Evolutionary conservation across 2,329 filamentous ascomycete genomes (phyloP), one percentile per base, ranked within the genome.

Genomic region (Cryphonectria naterciae): DNA sequence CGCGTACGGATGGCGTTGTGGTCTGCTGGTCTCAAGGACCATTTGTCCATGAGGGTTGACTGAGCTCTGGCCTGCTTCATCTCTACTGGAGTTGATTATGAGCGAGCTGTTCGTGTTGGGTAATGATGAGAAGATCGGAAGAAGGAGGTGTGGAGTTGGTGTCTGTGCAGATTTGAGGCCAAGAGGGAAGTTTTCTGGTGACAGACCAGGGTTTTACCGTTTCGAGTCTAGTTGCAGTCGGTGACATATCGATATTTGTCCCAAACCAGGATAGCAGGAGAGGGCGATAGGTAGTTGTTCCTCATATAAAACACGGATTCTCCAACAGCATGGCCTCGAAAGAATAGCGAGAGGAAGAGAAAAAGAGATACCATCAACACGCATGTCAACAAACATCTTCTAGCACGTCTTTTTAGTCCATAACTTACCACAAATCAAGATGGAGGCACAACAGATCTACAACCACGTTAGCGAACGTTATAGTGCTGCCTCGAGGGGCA

Each of bases 1-100:
- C 84, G 83, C 22, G 85, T 81, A 10, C 85, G 80, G 11, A 74
- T 74, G 2, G 77, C 76, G 32, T 80, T 77, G 70, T 81, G 76
- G 5, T 79, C 76, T 6, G 76, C 74, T 4, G 79, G 71, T 65
- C 75, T 78, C 39, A 68, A 66, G 1, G 77, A 77, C 74, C 78
- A 79, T 62, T 78, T 79, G 62, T 70, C 72, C 8, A 68, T 68
- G 11, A 70, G 37, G 0, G 63, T 2, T 3, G 58, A 32, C 2
- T 65, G 63, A 17, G 46, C 64, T 11, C 32, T 17, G 37, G n/a
- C 7, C 17, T 32, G 60, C 13, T 8, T 41, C 39, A 46, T 69
- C 17, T 60, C 69, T 32, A 61, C 62, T 1, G 39, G 28, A 7
- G 19, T 10, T 1, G 15, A 61, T 2, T 2, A 6, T 28, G 19